Base-by-base conservation (phyloP, 768 basidiomycete genomes). In the Boletellus sp. region DNA sequence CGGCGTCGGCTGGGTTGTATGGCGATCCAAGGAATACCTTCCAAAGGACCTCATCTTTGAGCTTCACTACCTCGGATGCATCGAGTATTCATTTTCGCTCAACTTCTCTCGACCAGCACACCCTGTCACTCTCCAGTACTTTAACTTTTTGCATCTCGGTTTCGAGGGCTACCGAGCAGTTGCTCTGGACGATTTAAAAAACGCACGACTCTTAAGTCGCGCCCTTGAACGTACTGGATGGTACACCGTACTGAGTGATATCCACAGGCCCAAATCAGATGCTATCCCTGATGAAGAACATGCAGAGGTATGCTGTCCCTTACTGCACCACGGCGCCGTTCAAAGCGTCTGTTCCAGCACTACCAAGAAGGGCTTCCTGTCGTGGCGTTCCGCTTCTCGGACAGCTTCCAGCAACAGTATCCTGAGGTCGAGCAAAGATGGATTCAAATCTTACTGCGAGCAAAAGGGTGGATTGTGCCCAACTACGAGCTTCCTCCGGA, bases 11-110 rank as follows among this genome's bases (percentile, higher is more conserved):
- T 84, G 80, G 78, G 74, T 84, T 37, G 66, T 85, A 53, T 85
- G 81, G 80, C 70, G 83, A 22, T 72, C 76, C 44, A 74, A 77
- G 57, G 62, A 75, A 44, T 72, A 68, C 60, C 74, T 86, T 24
- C 85, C 83, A 5, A 83, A 84, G 59, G 85, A 86, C 53, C 77
- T 86, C 53, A 81, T 86, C 56, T 86, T 86, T 50, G 84, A 77
- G 62, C 69, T 78, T 20, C 72, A 80, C 63, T 79, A 75, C 66
- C 69, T 73, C 26, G 74, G 74, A 38, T 74, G 64, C 33, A 72
- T 78, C 50, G 90, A 95, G 65, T 94, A 93, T 65, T 86, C 86
- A 1, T 85, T 83, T 67, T 81, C 80, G 17, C 70, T 80, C 50
- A 80, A 81, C 68, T 81, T 80, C 64, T 81, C 79, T 42, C 78